Percentiles rank a stretch among this genome's conserved stretches.
These are phyloP conservation scores for Suillus lakei DNA, from an alignment of 768 basidiomycete species.

Conservation along the genomic window DNA sequence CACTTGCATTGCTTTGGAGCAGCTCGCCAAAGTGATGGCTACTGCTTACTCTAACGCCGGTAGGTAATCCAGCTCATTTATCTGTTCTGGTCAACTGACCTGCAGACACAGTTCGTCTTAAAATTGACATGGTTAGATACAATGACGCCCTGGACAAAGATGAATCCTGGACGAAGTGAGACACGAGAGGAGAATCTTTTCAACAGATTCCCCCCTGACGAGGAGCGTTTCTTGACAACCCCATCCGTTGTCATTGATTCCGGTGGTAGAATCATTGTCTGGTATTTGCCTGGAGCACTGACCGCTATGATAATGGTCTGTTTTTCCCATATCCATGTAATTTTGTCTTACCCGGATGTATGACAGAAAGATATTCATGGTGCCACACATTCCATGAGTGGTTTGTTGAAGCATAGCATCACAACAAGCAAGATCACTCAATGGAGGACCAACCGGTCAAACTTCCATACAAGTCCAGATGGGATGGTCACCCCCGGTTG, in stretches of 20 bases:
- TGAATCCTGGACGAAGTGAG: neutral
- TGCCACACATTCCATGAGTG: neutral
- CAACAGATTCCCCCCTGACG: neutral
- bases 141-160: neutral
- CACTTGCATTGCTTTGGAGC: neutral
- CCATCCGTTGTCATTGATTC: neutral
- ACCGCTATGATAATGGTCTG: neutral
- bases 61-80: neutral
- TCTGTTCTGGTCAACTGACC: neutral
- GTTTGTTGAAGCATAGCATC: neutral
- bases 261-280: neutral
- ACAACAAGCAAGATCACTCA: neutral
- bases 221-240: neutral
- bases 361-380: neutral
- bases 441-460: neutral
- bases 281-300: slow-evolving; percentile 1
- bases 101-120: neutral
- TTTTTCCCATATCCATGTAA: neutral
- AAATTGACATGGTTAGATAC: slow-evolving; percentile 2
- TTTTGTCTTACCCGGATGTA: neutral
- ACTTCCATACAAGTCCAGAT: neutral
- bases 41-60: neutral
- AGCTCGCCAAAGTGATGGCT: neutral
- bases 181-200: neutral
- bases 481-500: neutral